These are phyloP conservation scores for Populus tremula DNA, from an alignment of 345 rosid species.

Conservation along the genomic window DNA sequence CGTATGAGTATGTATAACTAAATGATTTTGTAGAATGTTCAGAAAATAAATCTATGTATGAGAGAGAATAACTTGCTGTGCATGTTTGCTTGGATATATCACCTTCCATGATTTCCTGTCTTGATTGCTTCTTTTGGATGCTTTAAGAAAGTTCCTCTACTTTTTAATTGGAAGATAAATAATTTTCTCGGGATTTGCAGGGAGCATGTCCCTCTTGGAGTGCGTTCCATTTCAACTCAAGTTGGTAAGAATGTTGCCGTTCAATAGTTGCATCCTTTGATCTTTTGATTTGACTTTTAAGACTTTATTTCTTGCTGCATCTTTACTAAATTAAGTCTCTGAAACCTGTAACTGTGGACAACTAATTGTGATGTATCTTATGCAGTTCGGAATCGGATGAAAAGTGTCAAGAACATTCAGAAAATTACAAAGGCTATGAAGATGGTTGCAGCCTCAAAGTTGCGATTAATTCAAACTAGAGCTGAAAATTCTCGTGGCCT, in stretches of 20 bases:
- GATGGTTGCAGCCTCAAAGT: conserved; percentile 99
- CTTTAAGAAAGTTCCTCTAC: not conserved
- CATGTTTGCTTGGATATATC: not conserved
- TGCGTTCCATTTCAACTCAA: conserved; percentile 84
- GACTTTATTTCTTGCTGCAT: not conserved
- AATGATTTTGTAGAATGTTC: not conserved
- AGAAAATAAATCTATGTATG: not conserved
- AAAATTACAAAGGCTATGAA: conserved; percentile 99
- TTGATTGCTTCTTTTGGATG: not conserved
- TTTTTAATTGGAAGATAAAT: conserved; percentile 1
- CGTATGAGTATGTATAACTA: not conserved
- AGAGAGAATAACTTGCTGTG: not conserved
- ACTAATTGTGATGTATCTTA: conserved; percentile 13
- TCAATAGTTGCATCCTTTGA: not conserved
- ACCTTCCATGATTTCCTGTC: not conserved
- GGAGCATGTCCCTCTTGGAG: conserved; percentile 70
- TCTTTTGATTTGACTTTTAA: not conserved
- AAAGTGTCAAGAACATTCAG: conserved; percentile 96
- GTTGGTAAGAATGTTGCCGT: conserved; percentile 51
- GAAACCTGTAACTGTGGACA: not conserved
- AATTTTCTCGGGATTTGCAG: conserved; percentile 41
- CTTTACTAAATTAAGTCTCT: not conserved
- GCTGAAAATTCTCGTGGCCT: conserved; percentile 97
- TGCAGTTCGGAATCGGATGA: conserved; percentile 96
- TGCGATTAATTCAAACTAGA: conserved; percentile 72